These are phyloP conservation scores for Colletotrichum musae DNA, from an alignment of 2,329 filamentous ascomycete genomes.

Conservation along the genomic window DNA sequence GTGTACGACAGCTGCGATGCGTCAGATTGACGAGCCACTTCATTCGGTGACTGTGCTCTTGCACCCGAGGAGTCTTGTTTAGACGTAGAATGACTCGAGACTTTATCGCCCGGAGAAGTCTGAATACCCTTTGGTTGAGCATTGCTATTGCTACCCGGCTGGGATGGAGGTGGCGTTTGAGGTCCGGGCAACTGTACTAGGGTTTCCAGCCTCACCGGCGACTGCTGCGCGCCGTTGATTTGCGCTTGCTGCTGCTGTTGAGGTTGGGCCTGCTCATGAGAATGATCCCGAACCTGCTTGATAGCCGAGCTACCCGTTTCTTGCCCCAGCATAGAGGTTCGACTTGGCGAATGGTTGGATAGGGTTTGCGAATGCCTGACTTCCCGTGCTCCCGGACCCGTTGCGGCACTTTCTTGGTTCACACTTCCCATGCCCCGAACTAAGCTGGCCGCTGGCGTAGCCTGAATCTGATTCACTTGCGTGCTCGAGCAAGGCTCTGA, in stretches of 20 bases:
- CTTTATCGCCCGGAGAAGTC: neutral
- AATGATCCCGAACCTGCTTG: too few species aligned
- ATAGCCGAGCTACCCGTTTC: too few species aligned
- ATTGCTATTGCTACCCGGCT: constrained; percentile 4
- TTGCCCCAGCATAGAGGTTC: too few species aligned
- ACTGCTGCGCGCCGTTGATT: neutral
- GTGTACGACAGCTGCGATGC: constrained; percentile 16
- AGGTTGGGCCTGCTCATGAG: too few species aligned
- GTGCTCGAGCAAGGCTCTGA: neutral
- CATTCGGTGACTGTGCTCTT: constrained; percentile 15
- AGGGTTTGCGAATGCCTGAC: too few species aligned
- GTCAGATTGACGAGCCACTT: neutral
- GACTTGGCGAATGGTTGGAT: too few species aligned
- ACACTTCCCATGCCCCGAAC: neutral
- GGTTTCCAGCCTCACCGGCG: constrained; percentile 1
- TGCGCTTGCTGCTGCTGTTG: neutral
- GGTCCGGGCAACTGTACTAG: neutral
- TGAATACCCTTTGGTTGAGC: constrained; percentile 7
- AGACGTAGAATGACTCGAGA: constrained; percentile 13
- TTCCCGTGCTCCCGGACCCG: neutral
- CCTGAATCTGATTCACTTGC: neutral
- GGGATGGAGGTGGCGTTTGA: constrained; percentile 1
- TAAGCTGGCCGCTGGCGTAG: neutral
- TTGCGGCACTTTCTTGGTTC: neutral
- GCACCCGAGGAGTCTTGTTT: neutral